Percentiles rank a stretch among this genome's conserved stretches.
Conservation (phyloP, 2,329 filamentous ascomycete genomes). For the Colletotrichum gigasporum region DNA sequence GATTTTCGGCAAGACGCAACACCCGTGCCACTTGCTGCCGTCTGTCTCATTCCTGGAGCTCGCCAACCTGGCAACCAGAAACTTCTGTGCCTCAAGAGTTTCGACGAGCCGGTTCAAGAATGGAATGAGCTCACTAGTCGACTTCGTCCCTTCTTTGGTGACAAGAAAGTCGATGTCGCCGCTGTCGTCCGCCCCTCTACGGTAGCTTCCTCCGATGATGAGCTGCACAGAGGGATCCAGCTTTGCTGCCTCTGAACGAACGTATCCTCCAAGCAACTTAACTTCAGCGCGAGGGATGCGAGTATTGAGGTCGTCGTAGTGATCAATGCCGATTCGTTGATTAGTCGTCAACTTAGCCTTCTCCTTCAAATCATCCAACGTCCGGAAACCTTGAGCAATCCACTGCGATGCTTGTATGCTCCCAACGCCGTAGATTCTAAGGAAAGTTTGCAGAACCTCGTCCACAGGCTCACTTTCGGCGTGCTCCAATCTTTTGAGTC, state of each 20-base stretch:
- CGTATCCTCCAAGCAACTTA: constrained; percentile 71
- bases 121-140: constrained; percentile 64
- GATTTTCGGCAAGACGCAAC: constrained; percentile 71
- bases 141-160: constrained; percentile 69
- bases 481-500: constrained; percentile 76
- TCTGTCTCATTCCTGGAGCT: constrained; percentile 54
- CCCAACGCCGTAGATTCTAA: constrained; percentile 84
- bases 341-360: constrained; percentile 72
- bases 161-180: constrained; percentile 89
- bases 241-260: constrained; percentile 64
- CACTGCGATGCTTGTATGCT: constrained; percentile 75
- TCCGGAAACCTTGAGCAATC: constrained; percentile 78
- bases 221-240: constrained; percentile 74
- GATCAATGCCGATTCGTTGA: constrained; percentile 81
- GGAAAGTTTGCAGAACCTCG: constrained; percentile 72
- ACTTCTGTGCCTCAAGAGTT: constrained; percentile 66
- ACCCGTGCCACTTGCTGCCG: constrained; percentile 90
- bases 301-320: constrained; percentile 80
- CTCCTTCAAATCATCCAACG: constrained; percentile 74
- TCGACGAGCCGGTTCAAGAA: constrained; percentile 73
- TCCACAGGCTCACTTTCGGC: constrained; percentile 74
- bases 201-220: constrained; percentile 85
- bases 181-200: constrained; percentile 77
- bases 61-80: constrained; percentile 77
- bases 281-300: constrained; percentile 85